Base-by-base conservation (phyloP, 1,284 basidiomycete genomes). In the Austroboletus niveus region DNA sequence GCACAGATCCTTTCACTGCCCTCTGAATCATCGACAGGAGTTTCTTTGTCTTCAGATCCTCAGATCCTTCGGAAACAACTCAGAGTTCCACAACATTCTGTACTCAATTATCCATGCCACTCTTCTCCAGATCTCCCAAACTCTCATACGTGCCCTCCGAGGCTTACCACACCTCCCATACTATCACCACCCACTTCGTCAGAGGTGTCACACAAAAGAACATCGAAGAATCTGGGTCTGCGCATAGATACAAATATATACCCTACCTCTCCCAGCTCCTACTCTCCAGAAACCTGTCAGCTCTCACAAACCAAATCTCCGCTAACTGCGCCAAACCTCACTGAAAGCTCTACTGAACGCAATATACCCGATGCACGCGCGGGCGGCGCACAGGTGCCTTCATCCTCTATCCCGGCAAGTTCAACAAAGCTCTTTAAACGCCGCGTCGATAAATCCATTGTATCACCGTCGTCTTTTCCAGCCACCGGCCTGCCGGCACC, bases 1-100 rank as follows among this genome's bases (percentile, higher is more conserved):
- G 53, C 55, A 8, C 52, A 53, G 12, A 67, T 69, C 20, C 62
- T 45, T n/a, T 53, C 45, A 6, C 61, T 69, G 62, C 24, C 49
- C 10, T 52, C 49, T 27, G 48, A 46, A 38, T 5, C 47, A 42
- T 48, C 60, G 31, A 50, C 44, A 24, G 44, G 31, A 29, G 47
- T 47, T 14, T 24, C 34, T 17, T 42, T 68, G 11, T 60, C 67
- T n/a, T 51, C 53, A 27, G 62, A 69, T 17, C 64, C 68, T 41
- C 55, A 53, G 44, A 63, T 53, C 15, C 54, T 56, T 55, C 63
- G 53, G 44, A 68, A 65, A 45, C 64, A 69, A 34, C 54, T 69
- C 24, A 67, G 67, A 29, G 54, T 65, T 7, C 57, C 67, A 22
- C 65, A 68, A 27, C 65, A 69, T 43, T 65, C 63, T 14, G 63